phyloP scores from a whole-genome alignment of 352 stramenopile species.

The Phytophthora hibernalis region DNA sequence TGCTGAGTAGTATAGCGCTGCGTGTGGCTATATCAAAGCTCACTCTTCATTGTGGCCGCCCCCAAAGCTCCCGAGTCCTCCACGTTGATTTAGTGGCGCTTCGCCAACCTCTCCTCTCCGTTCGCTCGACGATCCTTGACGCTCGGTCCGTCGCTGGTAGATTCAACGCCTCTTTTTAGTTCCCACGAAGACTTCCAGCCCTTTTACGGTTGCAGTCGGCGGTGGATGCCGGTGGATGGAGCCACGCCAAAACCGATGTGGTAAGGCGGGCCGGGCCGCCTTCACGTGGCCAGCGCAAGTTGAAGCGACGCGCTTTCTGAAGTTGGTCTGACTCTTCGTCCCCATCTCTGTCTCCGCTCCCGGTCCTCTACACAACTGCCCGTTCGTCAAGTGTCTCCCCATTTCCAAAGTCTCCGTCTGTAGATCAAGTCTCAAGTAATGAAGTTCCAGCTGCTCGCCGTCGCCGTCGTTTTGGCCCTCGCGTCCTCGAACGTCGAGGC shows the following conservation, averaged over 20 bases:
- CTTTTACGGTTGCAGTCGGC: background rate
- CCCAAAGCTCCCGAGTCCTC: no score
- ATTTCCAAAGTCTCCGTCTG: slow-evolving; percentile 27
- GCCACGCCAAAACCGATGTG: background rate
- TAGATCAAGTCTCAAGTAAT: slow-evolving; percentile 20
- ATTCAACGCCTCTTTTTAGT: background rate
- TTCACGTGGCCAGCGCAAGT: slow-evolving; percentile 3
- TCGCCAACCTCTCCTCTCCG: no score
- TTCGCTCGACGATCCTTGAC: no score
- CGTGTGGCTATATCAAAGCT: no score
- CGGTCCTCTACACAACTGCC: slow-evolving; percentile 26
- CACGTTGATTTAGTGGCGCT: no score
- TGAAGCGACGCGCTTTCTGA: slow-evolving; percentile 21
- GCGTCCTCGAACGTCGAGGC: slow-evolving; percentile 24
- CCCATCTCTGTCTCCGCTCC: slow-evolving; percentile 28
- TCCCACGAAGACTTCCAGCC: background rate
- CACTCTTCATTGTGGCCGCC: no score
- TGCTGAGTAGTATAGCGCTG: slow-evolving; percentile 5
- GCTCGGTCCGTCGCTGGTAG: background rate
- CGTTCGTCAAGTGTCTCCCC: background rate
- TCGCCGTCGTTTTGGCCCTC: slow-evolving; percentile 28
- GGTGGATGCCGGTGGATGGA: no score
- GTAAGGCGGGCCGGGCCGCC: slow-evolving; percentile 8
- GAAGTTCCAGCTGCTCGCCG: slow-evolving; percentile 35
- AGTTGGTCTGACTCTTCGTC: slow-evolving; percentile 25